Evolutionary conservation across 2,329 filamentous ascomycete genomes (phyloP), one percentile per base, ranked within the genome.

Genomic region (Alternaria gaisen): DNA sequence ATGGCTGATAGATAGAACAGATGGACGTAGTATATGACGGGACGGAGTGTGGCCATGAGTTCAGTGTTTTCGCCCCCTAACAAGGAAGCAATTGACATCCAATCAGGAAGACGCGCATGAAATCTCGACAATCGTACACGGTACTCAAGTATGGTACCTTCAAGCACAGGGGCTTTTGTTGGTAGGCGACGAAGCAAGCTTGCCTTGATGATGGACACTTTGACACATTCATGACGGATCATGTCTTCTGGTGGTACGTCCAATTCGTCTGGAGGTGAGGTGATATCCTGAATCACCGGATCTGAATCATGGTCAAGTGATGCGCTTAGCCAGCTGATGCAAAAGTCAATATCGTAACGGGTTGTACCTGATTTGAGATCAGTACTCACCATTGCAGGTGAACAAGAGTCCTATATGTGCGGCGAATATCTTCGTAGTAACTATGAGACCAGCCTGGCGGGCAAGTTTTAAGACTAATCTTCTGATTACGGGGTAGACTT

Each of bases 1-100:
- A 67, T 67, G 11, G 67, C 64, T n/a, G 65, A 68, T 16, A 70
- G 56, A n/a, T 67, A 69, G 48, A 71, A 68, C 7, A 68, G 55
- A 46, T 71, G 68, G 12, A 67, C 56, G 20, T 70, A 67, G 43
- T 67, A 64, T 6, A 69, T 65, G 5, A 58, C 53, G 6, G 56
- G 53, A 2, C 64, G 60, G 6, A 58, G 53, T 1, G 53, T 51
- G 3, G 28, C 34, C 30, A 32, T 53, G 10, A 56, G 34, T 14
- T 34, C n/a, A 5, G 18, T 36, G 8, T 38, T 22, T 5, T 51
- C 46, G 18, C 47, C 38, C 1, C 42, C 42, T 11, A 62, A 32
- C 11, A 60, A n/a, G 3, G 58, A 50, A 10, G 20, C 36, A 28
- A 66, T 22, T 20, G 46, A 60, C 65, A 71, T 70, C 56, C 61